Evolutionary conservation across 2,329 filamentous ascomycete genomes (phyloP).

Genomic region (Aspergillus tanneri): DNA sequence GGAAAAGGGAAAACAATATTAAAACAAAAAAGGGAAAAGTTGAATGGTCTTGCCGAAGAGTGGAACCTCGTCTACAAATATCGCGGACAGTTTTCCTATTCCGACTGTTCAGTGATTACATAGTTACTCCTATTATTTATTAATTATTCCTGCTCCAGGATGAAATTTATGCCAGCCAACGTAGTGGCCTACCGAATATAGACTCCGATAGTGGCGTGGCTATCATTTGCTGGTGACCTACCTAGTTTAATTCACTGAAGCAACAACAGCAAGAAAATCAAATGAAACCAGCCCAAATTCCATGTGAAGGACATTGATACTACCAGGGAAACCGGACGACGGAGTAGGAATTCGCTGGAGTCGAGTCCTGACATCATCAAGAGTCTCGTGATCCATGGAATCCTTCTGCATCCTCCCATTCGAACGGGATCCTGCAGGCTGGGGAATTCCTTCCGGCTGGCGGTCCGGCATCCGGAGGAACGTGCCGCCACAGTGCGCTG

Average conservation of each 20-base stretch:
- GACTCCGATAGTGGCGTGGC: conserved; percentile 9
- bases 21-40: background rate
- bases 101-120: background rate
- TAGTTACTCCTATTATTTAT: no score
- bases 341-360: no score
- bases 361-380: background rate
- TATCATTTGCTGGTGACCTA: background rate
- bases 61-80: background rate
- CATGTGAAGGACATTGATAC: no score
- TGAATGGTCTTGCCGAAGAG: background rate
- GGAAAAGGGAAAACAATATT: background rate
- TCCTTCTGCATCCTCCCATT: background rate
- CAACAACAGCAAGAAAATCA: no score
- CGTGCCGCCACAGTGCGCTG: conserved; percentile 17
- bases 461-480: conserved; percentile 8
- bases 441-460: conserved; percentile 4
- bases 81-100: background rate
- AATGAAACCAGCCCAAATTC: no score
- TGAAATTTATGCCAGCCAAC: background rate
- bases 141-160: background rate
- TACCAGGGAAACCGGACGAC: no score
- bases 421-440: background rate
- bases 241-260: background rate
- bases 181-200: conserved; percentile 11
- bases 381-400: background rate